Percentiles rank a stretch among this genome's conserved stretches.
Evolutionary conservation across 1,284 basidiomycete genomes (phyloP).

Genomic region (Termitomyces sp.): DNA sequence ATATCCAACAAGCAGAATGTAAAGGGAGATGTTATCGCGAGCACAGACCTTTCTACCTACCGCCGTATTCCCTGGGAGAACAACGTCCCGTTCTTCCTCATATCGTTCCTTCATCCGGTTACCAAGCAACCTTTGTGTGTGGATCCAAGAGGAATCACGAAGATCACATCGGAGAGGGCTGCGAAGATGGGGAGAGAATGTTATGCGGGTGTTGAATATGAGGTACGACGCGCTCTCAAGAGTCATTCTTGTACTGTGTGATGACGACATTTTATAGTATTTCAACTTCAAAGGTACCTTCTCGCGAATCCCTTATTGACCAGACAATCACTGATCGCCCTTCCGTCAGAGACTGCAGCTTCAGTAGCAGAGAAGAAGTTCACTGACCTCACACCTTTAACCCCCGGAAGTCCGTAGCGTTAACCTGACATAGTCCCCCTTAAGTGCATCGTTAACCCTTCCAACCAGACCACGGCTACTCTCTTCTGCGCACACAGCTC

Average conservation of each 20-base stretch:
- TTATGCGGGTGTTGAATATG: constrained; percentile 86
- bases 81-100: constrained; percentile 88
- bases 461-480: constrained; percentile 91
- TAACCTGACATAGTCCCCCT: not conserved
- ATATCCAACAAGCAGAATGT: constrained; percentile 91
- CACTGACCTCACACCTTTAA: constrained; percentile 70
- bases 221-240: constrained; percentile 50
- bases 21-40: constrained; percentile 83
- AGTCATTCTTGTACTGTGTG: not conserved
- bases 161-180: constrained; percentile 51
- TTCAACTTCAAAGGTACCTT: constrained; percentile 84
- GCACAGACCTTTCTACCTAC: constrained; percentile 80
- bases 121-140: constrained; percentile 72
- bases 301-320: not conserved
- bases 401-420: constrained; percentile 76
- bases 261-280: constrained; percentile 49
- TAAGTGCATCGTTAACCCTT: not conserved
- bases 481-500: constrained; percentile 80
- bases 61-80: constrained; percentile 91
- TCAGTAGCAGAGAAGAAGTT: constrained; percentile 78
- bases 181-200: constrained; percentile 51
- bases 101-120: constrained; percentile 85
- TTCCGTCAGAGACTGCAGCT: constrained; percentile 66
- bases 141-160: constrained; percentile 83
- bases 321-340: constrained; percentile 1